Conservation (phyloP, 176 grass and related monocot genomes). For the Calamus simplicifolius region DNA sequence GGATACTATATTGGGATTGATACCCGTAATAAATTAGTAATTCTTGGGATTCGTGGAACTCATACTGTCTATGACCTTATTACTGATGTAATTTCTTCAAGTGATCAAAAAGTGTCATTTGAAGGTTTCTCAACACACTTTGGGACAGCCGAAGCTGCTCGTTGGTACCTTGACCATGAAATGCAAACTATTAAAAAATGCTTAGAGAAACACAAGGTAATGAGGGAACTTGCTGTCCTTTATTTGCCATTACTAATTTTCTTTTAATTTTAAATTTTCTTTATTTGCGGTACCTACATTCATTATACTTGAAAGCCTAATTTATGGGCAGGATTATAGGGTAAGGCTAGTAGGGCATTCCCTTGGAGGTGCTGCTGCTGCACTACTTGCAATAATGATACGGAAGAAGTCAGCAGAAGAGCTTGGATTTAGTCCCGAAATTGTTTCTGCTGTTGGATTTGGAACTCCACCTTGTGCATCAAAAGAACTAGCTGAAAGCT, state of each 20-base stretch:
- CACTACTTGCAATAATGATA: conserved; percentile 78
- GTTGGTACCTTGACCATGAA: conserved; percentile 82
- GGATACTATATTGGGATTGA: conserved; percentile 84
- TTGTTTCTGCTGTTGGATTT: conserved; percentile 82
- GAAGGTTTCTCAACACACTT: conserved; percentile 83
- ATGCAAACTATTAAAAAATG: conserved; percentile 57
- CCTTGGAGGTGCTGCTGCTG: conserved; percentile 81
- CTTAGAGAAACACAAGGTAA: conserved; percentile 74
- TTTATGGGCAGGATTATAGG: conserved; percentile 53
- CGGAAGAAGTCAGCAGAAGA: conserved; percentile 75
- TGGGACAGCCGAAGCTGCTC: conserved; percentile 84
- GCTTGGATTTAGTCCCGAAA: conserved; percentile 85
- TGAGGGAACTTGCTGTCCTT: neutral
- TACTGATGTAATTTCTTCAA: conserved; percentile 71
- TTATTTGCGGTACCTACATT: neutral
- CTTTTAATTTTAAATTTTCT: no score
- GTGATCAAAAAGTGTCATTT: conserved; percentile 64
- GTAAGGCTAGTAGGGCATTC: conserved; percentile 83
- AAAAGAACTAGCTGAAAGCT: conserved; percentile 68
- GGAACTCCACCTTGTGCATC: conserved; percentile 91
- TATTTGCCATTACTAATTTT: neutral
- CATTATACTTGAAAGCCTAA: conserved; percentile 3
- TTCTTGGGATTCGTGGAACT: conserved; percentile 90
- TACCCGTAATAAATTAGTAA: conserved; percentile 55
- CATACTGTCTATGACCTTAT: conserved; percentile 86